These are phyloP conservation scores for Tetrastigma voinierianum DNA, from an alignment of 164 flowering plant species.

Conservation along the genomic window DNA sequence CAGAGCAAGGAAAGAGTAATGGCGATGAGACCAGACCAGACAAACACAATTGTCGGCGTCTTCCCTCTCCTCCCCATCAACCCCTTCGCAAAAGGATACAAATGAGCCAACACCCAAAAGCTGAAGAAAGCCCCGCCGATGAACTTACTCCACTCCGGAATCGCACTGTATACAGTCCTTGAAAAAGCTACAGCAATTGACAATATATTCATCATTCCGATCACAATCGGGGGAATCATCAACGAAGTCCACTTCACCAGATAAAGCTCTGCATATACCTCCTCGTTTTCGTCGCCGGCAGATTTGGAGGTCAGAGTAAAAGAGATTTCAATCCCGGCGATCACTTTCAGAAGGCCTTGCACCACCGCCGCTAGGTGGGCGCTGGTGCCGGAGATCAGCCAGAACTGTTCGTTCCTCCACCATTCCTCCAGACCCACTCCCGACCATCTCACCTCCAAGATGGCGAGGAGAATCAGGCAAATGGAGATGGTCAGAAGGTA, in stretches of 20 bases:
- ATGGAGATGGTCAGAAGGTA: conserved; percentile 55
- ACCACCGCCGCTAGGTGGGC: conserved; percentile 73
- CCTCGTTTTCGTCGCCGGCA: conserved; percentile 55
- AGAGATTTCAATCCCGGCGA: conserved; percentile 76
- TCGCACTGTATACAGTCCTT: conserved; percentile 51
- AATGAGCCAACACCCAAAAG: conserved; percentile 79
- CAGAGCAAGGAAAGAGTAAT: conserved; percentile 70
- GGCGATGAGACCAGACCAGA: conserved; percentile 79
- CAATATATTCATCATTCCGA: conserved; percentile 60
- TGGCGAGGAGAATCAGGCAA: conserved; percentile 49
- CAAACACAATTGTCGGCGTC: conserved; percentile 74
- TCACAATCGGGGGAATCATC: conserved; percentile 70
- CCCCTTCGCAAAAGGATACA: conserved; percentile 83
- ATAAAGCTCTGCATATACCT: conserved; percentile 64
- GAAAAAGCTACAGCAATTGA: conserved; percentile 53
- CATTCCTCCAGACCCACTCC: conserved; percentile 74
- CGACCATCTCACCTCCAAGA: conserved; percentile 75
- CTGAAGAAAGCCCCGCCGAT: conserved; percentile 77
- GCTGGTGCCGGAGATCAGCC: conserved; percentile 79
- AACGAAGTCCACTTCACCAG: conserved; percentile 71
- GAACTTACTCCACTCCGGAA: conserved; percentile 67
- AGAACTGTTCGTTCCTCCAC: conserved; percentile 90
- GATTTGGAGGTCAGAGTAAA: conserved; percentile 77
- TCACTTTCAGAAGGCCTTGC: conserved; percentile 72
- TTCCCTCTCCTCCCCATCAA: conserved; percentile 75